Percentiles rank a stretch among this genome's conserved stretches.
Conservation (phyloP, 495 filamentous ascomycete species). For the Tuber melanosporum region DNA sequence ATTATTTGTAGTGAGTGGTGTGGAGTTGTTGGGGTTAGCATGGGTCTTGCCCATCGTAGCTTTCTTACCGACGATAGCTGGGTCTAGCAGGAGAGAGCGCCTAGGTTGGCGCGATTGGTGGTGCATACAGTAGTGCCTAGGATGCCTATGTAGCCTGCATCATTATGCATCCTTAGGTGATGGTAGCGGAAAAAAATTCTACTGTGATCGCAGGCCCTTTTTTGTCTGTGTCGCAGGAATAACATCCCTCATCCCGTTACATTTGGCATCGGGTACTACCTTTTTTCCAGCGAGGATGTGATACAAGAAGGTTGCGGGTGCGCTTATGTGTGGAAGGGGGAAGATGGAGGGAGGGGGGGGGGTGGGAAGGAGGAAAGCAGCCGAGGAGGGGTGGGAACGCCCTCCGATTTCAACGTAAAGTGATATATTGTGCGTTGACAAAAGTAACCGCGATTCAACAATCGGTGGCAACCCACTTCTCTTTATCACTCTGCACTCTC, state of each 20-base stretch:
- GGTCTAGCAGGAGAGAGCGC: not conserved
- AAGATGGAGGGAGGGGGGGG: not conserved
- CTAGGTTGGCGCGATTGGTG: not conserved
- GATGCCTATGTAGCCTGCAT: not conserved
- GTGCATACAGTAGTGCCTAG: not conserved
- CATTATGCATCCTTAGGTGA: not conserved
- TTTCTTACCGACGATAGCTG: not conserved
- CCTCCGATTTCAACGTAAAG: not conserved
- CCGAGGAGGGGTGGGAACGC: not conserved
- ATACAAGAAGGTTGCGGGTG: not conserved
- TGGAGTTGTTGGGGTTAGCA: not conserved
- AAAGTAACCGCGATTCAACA: no score
- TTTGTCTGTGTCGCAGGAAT: not conserved
- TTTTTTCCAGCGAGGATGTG: not conserved
- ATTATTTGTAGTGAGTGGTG: not conserved
- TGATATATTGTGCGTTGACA: no score
- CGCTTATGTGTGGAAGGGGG: not conserved
- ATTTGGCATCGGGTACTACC: not conserved
- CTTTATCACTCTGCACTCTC: no score
- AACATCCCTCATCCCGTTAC: not conserved
- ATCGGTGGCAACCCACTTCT: no score
- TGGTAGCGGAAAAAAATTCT: not conserved
- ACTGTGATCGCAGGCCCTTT: not conserved
- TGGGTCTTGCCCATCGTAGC: not conserved
- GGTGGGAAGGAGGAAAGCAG: not conserved